A percentile compares a stretch with the other conserved stretches of the same genome.
phyloP scores from a whole-genome alignment of 345 rosid genomes.

The Cochlearia excelsa region DNA sequence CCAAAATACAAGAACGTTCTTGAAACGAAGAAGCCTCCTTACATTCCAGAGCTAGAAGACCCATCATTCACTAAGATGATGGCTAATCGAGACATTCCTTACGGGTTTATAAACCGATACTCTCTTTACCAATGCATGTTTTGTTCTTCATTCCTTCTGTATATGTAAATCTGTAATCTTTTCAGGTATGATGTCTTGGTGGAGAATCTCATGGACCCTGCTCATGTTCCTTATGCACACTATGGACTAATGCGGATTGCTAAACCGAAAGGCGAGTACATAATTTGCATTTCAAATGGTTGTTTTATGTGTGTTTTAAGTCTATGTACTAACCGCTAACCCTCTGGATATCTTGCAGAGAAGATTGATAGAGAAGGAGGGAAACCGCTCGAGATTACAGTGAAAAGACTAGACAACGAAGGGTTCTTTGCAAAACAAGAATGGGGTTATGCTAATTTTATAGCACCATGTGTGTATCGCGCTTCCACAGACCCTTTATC shows the following conservation, averaged over 20 bases:
- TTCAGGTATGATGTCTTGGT: constrained; percentile 75
- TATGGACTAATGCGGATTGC: constrained; percentile 56
- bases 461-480: constrained; percentile 71
- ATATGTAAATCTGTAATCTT: constrained; percentile 17
- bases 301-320: not conserved
- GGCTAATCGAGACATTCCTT: constrained; percentile 77
- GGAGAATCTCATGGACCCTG: constrained; percentile 92
- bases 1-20: constrained; percentile 65
- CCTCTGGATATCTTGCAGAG: constrained; percentile 37
- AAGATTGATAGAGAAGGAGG: constrained; percentile 91
- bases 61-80: constrained; percentile 61
- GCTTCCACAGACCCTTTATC: constrained; percentile 39
- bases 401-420: constrained; percentile 45
- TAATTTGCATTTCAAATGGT: not conserved
- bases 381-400: constrained; percentile 54
- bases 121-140: not conserved
- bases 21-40: constrained; percentile 64
- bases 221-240: constrained; percentile 94
- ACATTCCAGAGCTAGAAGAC: constrained; percentile 68
- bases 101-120: constrained; percentile 46
- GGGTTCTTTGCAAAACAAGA: constrained; percentile 67
- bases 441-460: constrained; percentile 53
- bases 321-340: constrained; percentile 15
- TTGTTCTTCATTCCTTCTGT: not conserved
- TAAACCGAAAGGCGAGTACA: constrained; percentile 42